Base-by-base conservation (phyloP, 192 early-diverging fungal genomes). In the Rhizoclosmatium globosum region DNA sequence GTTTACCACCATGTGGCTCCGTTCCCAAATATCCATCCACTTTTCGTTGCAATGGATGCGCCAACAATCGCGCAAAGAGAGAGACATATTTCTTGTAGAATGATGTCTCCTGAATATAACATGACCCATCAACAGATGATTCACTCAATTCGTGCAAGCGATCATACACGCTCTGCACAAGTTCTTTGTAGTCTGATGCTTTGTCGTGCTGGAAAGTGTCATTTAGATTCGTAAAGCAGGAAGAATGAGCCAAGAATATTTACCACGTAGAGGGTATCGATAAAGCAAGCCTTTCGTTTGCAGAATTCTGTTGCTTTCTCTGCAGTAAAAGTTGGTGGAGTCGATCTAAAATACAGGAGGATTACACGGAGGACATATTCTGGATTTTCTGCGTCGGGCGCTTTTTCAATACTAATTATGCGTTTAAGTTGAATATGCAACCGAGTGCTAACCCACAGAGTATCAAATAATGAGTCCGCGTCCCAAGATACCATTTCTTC, bases 281-380 rank as follows among this genome's bases (percentile, higher is more conserved):
- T 53, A 17, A 53, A 53, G 50, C 50, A 53, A 53, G 50, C 50
- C 9, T 7, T 7, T 13, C 17, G 50, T 53, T 53, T 53, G 6
- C 9, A 13, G 17, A 53, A 53, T 53, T 53, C 50, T 13, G 17
- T 7, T 7, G 17, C 50, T 53, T 53, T 53, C 50, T 7, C 6
- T 53, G 6, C 50, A 53, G 9, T 53, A 17, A 53, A 53, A 53
- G 50, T 53, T 13, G 17, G 6, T 53, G 50, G 50, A 53, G 50
- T 53, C 17, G 50, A 53, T 13, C 73, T 69, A 41, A 67, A 67
- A 56, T 82, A 82, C 31, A 82, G 46, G 17, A 82, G 65, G n/a
- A 82, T 80, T 11, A 82, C 69, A 7, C 80, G 56, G 9, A 73
- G 58, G 50, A n/a, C 41, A 47, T 31, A 78, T 4, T 47, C 9